Conservation (phyloP, 805 yeast species). For the Wickerhamiella alocasiicola region DNA sequence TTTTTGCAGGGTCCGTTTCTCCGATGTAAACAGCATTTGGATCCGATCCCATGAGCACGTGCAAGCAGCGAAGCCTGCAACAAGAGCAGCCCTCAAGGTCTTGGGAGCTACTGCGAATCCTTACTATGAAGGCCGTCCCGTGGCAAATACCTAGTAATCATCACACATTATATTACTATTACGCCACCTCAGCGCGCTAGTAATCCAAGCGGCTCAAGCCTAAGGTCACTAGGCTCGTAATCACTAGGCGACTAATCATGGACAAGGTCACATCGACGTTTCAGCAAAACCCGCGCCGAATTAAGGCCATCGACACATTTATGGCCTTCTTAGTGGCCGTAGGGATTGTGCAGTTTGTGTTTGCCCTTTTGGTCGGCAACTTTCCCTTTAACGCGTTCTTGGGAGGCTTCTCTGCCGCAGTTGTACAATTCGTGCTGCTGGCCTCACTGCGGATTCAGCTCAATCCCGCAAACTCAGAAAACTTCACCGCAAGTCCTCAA, state of each 20-base stretch:
- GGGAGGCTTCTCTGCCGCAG: conserved; percentile 84
- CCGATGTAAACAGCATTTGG: conserved; percentile 27
- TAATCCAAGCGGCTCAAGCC: too few species aligned
- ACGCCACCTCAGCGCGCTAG: too few species aligned
- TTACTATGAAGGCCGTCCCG: too few species aligned
- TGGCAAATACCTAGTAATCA: too few species aligned
- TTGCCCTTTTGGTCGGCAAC: conserved; percentile 65
- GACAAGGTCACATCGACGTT: too few species aligned
- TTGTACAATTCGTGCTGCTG: conserved; percentile 88
- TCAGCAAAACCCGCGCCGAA: conserved; percentile 22
- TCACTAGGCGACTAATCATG: too few species aligned
- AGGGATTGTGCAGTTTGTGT: conserved; percentile 68
- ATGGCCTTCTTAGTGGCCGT: conserved; percentile 58
- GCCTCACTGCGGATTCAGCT: conserved; percentile 59
- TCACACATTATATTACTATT: too few species aligned
- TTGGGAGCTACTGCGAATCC: too few species aligned
- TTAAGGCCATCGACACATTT: conserved; percentile 62
- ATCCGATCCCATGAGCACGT: conserved; percentile 21
- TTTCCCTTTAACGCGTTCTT: conserved; percentile 95
- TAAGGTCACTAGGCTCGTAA: too few species aligned
- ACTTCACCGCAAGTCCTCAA: conserved; percentile 36
- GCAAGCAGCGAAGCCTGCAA: too few species aligned
- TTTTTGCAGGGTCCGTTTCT: conserved; percentile 65
- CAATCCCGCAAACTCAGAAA: conserved; percentile 29
- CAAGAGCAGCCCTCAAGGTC: too few species aligned